Evolutionary conservation across 2,329 filamentous ascomycete genomes (phyloP), one percentile per base, ranked within the genome.

Genomic region (Hyphodiscus sp.): DNA sequence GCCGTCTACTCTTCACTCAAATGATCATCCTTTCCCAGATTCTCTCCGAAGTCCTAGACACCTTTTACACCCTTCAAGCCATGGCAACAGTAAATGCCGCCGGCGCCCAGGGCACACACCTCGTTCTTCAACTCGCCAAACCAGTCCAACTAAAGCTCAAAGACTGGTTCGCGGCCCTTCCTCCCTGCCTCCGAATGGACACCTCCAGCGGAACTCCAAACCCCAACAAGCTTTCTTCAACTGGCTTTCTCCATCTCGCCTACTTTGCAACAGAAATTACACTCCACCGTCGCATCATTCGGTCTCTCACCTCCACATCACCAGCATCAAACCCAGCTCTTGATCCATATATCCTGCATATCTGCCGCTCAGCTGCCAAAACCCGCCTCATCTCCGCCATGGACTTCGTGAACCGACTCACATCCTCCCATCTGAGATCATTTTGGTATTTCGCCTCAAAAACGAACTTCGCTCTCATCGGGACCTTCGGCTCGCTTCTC

Each of bases 221-320:
- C 55, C 75, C 65, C 54, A 62, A 49, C 20, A 74, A 77, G 19
- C 71, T 84, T 13, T 81, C 79, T 19, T 83, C 80, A 65, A 81
- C 82, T 50, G 87, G 87, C 16, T 92, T 91, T 65, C 79, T 96
- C 11, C 91, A 96, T 69, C 80, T 96, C 49, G 90, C 87, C 50
- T 96, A 96, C 71, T 96, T 95, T 65, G 91, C 91, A 1, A 90
- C 90, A 2, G 91, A 96, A 71, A 96, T 96, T 65, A 94, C 89
- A 0, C 85, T 96, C 20, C 91, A 96, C 69, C 83, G 91, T 10
- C 87, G 89, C 63, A 96, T 96, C 65, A 89, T 96, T 55, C 86
- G 91, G 49, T 91, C 90, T 1, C 77, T 96, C 43, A 76, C 77
- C 42, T 66, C 73, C 0, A 70, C 75, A 1, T 70, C 72, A 16